A percentile compares a stretch with the other conserved stretches of the same genome.
Conservation (phyloP, 371 early-diverging fungal species). For the Apophysomyces elegans region DNA sequence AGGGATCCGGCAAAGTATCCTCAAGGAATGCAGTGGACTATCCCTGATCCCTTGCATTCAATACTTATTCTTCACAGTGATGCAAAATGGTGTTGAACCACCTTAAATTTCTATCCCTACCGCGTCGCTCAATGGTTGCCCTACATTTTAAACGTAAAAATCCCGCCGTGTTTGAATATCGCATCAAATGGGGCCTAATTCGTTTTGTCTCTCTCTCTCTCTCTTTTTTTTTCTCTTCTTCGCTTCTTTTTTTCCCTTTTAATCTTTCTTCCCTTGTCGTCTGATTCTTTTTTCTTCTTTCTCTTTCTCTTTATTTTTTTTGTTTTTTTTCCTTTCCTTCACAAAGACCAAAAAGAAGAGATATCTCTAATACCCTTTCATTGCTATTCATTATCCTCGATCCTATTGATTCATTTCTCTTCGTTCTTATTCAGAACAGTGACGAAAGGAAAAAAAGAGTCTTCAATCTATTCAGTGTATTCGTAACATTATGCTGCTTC, state of each 20-base stretch:
- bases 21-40: slow-evolving; percentile 8
- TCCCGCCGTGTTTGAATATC: not conserved
- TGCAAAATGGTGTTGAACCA: slow-evolving; percentile 8
- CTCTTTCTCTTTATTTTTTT: not conserved
- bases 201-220: slow-evolving; percentile 5
- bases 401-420: not conserved
- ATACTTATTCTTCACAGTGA: not conserved
- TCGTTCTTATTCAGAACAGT: not conserved
- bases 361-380: not conserved
- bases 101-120: slow-evolving; percentile 5
- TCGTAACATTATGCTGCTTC: slow-evolving; percentile 5
- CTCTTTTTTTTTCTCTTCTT: not conserved
- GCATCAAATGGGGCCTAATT: slow-evolving; percentile 7
- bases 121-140: slow-evolving; percentile 7
- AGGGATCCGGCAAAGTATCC: slow-evolving; percentile 4
- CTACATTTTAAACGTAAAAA: not conserved
- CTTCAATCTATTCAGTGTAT: not conserved
- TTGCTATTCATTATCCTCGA: not conserved
- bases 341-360: not conserved
- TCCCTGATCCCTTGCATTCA: slow-evolving; percentile 11
- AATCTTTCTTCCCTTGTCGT: not conserved
- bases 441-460: not conserved
- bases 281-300: slow-evolving; percentile 2
- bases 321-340: slow-evolving; percentile 2
- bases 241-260: not conserved